Evolutionary conservation across 1,139 yeast genomes (phyloP).

Genomic region (Kurtzmaniella quercitrusa): DNA sequence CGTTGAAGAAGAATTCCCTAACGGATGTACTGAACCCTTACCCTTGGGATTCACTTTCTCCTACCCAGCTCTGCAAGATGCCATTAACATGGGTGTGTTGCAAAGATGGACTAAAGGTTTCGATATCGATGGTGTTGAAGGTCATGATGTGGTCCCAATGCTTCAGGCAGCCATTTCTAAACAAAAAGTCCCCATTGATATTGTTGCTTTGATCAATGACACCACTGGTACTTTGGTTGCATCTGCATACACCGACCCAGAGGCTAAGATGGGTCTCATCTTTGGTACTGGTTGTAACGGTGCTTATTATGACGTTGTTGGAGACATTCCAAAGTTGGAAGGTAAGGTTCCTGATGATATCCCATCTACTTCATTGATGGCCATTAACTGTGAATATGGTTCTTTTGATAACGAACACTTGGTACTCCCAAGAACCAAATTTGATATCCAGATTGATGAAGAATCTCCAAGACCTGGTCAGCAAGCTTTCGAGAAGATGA

Average conservation of each 20-base stretch:
- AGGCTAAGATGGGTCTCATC: conserved; percentile 89
- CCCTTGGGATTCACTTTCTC: conserved; percentile 96
- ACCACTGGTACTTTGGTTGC: conserved; percentile 98
- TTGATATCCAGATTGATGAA: conserved; percentile 73
- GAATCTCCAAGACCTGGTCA: conserved; percentile 96
- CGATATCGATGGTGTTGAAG: conserved; percentile 91
- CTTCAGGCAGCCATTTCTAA: conserved; percentile 69
- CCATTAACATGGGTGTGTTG: conserved; percentile 79
- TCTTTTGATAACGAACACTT: conserved; percentile 90
- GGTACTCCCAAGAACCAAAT: conserved; percentile 84
- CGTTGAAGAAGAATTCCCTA: conserved; percentile 57
- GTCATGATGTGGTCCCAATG: conserved; percentile 90
- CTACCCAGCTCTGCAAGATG: conserved; percentile 83
- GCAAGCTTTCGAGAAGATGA: conserved; percentile 96
- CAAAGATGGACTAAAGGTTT: conserved; percentile 99
- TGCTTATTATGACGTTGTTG: conserved; percentile 82
- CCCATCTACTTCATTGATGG: conserved; percentile 68
- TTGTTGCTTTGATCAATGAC: conserved; percentile 91
- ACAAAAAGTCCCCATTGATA: conserved; percentile 69
- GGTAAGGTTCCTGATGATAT: conserved; percentile 68
- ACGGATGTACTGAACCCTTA: conserved; percentile 49
- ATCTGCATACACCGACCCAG: conserved; percentile 85
- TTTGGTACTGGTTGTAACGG: conserved; percentile 99
- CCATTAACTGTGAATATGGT: conserved; percentile 97
- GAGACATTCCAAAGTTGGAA: conserved; percentile 76